Base-by-base conservation (phyloP, 2,329 filamentous ascomycete species). In the Blastomyces gilchristii region DNA sequence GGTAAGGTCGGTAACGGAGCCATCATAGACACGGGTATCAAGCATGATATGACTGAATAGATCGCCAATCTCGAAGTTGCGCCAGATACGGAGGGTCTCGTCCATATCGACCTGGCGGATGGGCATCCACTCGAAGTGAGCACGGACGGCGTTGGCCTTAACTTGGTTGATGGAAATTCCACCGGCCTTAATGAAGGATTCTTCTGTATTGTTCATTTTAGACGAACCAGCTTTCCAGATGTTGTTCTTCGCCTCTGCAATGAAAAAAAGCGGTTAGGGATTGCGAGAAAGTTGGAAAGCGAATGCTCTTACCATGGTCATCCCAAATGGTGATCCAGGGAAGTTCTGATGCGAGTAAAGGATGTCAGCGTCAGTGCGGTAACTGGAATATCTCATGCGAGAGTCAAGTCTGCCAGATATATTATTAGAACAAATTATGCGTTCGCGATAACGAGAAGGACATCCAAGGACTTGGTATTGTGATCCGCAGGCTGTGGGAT, bases 121-220 rank as follows among this genome's bases (percentile, higher is more conserved):
- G 1, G 82, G 82, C 80, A 83, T 82, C 83, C 84, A 87, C 70
- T 88, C 85, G 64, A 87, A 88, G 69, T 87, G 87, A 0, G 87
- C 86, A 47, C 87, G 79, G 1, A 90, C 86, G 1, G 86, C 87
- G 61, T 89, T 88, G 79, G 88, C 85, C 77, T 89, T 90, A 66
- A 87, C 81, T 71, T 87, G 84, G 67, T 89, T 87, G n/a, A 89
- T 83, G 41, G 81, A 83, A n/a, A 89, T 80, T 16, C 79, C 78
- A 3, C 82, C 81, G 63, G 83, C 80, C 58, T 81, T 77, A 37
- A 84, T 70, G 74, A 89, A 90, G 0, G 84, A 87, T 8, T 82
- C 80, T 68, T 88, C 85, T 11, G 83, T 87, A 71, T 89, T 89
- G 72, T 85, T 86, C 31, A 87, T 74, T 3, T 79, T 77, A 1